phyloP scores from a whole-genome alignment of 768 basidiomycete genomes.

The Russula lepida region DNA sequence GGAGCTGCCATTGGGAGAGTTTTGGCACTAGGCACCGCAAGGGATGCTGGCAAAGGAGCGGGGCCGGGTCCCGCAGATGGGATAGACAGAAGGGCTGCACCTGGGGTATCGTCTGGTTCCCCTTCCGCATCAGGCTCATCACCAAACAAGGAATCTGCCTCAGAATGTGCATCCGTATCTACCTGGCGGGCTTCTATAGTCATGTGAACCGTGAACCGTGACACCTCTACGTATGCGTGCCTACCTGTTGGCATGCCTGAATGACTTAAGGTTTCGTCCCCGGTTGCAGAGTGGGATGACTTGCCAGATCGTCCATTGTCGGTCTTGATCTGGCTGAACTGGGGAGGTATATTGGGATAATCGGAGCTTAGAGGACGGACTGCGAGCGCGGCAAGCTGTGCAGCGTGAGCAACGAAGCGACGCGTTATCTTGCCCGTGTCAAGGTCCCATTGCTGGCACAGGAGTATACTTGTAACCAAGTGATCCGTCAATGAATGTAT shows the following conservation, averaged over 20 bases:
- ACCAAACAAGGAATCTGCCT: slow-evolving; percentile 84
- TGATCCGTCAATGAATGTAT: slow-evolving; percentile 6
- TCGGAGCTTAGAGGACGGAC: slow-evolving; percentile 53
- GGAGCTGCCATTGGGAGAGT: slow-evolving; percentile 49
- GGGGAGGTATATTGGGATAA: slow-evolving; percentile 23
- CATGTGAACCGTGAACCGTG: slow-evolving; percentile 2
- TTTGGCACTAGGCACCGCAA: slow-evolving; percentile 36
- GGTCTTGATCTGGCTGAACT: slow-evolving; percentile 13
- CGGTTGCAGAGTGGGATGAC: not conserved
- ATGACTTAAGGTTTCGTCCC: not conserved
- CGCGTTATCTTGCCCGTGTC: slow-evolving; percentile 78
- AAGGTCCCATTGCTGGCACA: slow-evolving; percentile 88
- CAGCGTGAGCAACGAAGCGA: slow-evolving; percentile 70
- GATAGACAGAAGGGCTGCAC: slow-evolving; percentile 7
- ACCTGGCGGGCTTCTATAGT: slow-evolving; percentile 12
- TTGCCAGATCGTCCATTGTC: not conserved
- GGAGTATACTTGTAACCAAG: slow-evolving; percentile 7
- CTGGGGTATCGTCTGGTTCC: slow-evolving; percentile 27
- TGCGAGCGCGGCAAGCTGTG: slow-evolving; percentile 76
- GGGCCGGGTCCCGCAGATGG: slow-evolving; percentile 17
- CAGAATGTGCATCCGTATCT: slow-evolving; percentile 59
- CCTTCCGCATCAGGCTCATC: slow-evolving; percentile 64
- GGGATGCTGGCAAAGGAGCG: slow-evolving; percentile 14
- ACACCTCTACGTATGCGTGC: not conserved
- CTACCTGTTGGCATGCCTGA: not conserved